Percentiles rank a stretch among this genome's conserved stretches.
Conservation (phyloP, 1,284 basidiomycete genomes). For the Rhodotorula sp. region DNA sequence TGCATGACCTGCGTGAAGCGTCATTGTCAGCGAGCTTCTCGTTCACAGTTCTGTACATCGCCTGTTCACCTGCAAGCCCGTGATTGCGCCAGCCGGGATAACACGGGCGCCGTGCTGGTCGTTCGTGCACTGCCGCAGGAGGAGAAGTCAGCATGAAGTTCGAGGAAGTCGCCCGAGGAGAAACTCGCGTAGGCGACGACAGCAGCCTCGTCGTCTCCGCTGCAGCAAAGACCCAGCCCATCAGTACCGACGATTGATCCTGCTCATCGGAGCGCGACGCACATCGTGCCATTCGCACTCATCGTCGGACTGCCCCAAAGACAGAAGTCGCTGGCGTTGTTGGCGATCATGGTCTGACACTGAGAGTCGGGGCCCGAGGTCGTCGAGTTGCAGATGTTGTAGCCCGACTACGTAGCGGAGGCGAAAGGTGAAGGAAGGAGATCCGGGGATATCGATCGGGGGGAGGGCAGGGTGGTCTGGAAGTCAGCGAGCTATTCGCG, state of each 20-base stretch:
- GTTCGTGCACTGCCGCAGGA: conserved; percentile 47
- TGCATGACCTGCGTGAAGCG: conserved; percentile 52
- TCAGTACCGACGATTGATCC: not conserved
- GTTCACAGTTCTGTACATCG: no score
- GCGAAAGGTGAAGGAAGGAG: not conserved
- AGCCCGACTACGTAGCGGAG: conserved; percentile 42
- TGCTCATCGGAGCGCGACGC: not conserved
- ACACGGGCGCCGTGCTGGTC: conserved; percentile 63
- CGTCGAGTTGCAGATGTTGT: conserved; percentile 68
- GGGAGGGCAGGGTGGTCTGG: no score
- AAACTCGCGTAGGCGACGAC: conserved; percentile 39
- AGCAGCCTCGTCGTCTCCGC: conserved; percentile 40
- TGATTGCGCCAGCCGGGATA: conserved; percentile 62
- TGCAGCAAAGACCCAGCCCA: not conserved
- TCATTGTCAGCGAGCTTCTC: not conserved
- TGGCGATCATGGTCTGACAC: conserved; percentile 59
- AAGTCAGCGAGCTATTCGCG: not conserved
- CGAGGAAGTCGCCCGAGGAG: not conserved
- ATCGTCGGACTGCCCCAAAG: conserved; percentile 28
- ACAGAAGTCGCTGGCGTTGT: conserved; percentile 40
- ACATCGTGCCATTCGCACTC: conserved; percentile 21
- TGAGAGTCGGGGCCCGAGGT: conserved; percentile 60
- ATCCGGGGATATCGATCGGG: not conserved
- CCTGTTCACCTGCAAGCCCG: conserved; percentile 56
- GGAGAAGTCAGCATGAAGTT: not conserved